These are phyloP conservation scores for Beauveria asiatica DNA, from an alignment of 2,329 filamentous ascomycete genomes.

Conservation along the genomic window DNA sequence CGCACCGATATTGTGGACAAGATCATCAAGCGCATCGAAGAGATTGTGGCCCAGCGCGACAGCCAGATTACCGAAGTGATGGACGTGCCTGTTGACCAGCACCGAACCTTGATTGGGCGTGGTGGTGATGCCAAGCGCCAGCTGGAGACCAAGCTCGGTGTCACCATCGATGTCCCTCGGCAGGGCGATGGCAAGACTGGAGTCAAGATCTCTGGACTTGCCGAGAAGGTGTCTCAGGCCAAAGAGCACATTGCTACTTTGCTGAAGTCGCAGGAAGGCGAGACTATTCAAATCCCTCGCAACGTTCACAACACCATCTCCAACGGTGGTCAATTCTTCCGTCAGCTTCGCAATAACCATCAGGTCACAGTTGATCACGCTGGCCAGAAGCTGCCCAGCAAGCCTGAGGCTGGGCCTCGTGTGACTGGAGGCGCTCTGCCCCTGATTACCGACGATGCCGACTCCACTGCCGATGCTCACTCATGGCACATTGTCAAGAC, in stretches of 20 bases:
- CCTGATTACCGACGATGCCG: slow-evolving; percentile 84
- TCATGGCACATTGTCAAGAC: slow-evolving; percentile 75
- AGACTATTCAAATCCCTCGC: slow-evolving; percentile 76
- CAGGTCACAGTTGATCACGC: slow-evolving; percentile 88
- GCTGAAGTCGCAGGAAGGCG: slow-evolving; percentile 78
- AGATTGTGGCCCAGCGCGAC: slow-evolving; percentile 74
- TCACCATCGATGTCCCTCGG: slow-evolving; percentile 83
- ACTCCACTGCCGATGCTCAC: slow-evolving; percentile 56
- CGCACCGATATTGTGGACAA: slow-evolving; percentile 77
- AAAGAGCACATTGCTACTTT: slow-evolving; percentile 75
- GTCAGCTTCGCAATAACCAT: slow-evolving; percentile 74
- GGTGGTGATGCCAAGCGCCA: slow-evolving; percentile 80
- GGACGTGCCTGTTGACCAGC: slow-evolving; percentile 83
- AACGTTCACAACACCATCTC: slow-evolving; percentile 76
- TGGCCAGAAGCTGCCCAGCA: slow-evolving; percentile 67
- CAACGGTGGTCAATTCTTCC: slow-evolving; percentile 91
- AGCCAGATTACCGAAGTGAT: slow-evolving; percentile 70
- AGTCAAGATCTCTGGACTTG: slow-evolving; percentile 76
- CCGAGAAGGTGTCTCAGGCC: slow-evolving; percentile 71
- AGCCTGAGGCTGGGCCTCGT: slow-evolving; percentile 47
- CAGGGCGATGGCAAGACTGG: slow-evolving; percentile 77
- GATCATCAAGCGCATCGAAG: slow-evolving; percentile 73
- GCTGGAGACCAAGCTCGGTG: slow-evolving; percentile 77
- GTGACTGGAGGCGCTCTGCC: slow-evolving; percentile 60
- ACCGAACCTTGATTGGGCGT: slow-evolving; percentile 82